Conservation (phyloP, 2,329 filamentous ascomycete species). For the Penicillium sp. region DNA sequence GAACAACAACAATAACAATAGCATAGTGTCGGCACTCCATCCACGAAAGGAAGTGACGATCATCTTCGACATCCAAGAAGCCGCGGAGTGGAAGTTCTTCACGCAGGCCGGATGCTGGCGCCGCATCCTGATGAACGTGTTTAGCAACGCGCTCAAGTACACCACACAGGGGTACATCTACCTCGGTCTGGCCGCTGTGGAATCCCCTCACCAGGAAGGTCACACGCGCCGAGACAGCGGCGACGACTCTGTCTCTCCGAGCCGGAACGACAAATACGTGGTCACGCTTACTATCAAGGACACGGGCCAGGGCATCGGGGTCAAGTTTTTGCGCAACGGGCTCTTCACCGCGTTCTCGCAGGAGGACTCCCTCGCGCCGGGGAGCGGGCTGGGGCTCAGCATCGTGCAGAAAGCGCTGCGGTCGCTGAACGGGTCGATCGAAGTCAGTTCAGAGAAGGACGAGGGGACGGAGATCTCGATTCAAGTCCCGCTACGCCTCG, state of each 20-base stretch:
- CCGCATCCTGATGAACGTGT: slow-evolving; percentile 7
- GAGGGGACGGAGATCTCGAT: slow-evolving; percentile 30
- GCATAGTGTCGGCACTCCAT: background rate
- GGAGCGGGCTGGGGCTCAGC: slow-evolving; percentile 65
- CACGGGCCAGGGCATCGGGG: slow-evolving; percentile 37
- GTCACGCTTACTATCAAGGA: slow-evolving; percentile 33
- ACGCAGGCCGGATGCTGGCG: slow-evolving; percentile 4
- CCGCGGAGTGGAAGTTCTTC: background rate
- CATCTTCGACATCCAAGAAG: slow-evolving; percentile 6
- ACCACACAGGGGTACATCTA: background rate
- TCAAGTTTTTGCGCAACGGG: slow-evolving; percentile 29
- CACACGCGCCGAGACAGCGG: background rate
- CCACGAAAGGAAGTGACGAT: slow-evolving; percentile 2
- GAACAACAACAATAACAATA: background rate
- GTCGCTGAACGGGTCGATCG: slow-evolving; percentile 33
- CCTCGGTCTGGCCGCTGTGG: background rate
- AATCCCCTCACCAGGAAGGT: background rate
- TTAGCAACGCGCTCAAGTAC: slow-evolving; percentile 8
- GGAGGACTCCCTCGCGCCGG: slow-evolving; percentile 59
- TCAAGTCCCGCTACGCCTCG: background rate
- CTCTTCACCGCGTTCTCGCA: slow-evolving; percentile 65
- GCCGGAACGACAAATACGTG: slow-evolving; percentile 2
- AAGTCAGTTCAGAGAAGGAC: slow-evolving; percentile 30
- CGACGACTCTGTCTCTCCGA: background rate
- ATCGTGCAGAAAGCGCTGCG: slow-evolving; percentile 54